These are phyloP conservation scores for Colletotrichum trifolii DNA, from an alignment of 2,329 filamentous ascomycete genomes.

Conservation along the genomic window DNA sequence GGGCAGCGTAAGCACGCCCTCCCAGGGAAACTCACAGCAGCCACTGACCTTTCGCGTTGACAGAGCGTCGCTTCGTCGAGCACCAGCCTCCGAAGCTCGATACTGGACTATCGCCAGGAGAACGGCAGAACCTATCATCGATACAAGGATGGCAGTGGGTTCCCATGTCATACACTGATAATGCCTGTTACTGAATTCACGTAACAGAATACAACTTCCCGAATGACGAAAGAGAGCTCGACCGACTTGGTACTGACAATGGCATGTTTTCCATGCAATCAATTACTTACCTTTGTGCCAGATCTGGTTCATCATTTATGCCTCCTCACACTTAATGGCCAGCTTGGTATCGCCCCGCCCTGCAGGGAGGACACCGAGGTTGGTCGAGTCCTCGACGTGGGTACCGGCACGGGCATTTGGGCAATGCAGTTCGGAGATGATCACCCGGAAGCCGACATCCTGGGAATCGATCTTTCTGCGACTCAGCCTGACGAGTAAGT, in stretches of 20 bases:
- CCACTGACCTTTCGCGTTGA: neutral
- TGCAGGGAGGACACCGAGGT: conserved; percentile 18
- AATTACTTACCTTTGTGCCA: neutral
- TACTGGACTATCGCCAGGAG: conserved; percentile 9
- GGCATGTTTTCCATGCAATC: conserved; percentile 41
- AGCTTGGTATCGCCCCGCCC: conserved; percentile 40
- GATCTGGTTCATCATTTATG: neutral
- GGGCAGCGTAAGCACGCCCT: no score
- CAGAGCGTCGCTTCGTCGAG: conserved; percentile 13
- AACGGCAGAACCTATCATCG: conserved; percentile 6
- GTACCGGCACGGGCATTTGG: conserved; percentile 42
- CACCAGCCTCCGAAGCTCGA: conserved; percentile 2
- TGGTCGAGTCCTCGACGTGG: conserved; percentile 37
- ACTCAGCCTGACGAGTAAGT: neutral
- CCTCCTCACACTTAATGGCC: neutral
- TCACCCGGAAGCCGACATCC: conserved; percentile 40
- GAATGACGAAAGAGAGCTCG: neutral
- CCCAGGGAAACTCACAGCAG: no score
- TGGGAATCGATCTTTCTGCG: neutral
- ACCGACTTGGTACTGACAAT: conserved; percentile 37
- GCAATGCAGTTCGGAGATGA: conserved; percentile 43
- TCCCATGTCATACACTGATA: neutral
- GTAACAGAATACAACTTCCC: neutral
- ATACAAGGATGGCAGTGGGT: conserved; percentile 36
- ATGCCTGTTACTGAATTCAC: neutral